Evolutionary conservation across 768 basidiomycete genomes (phyloP), one percentile per base, ranked within the genome.

Genomic region (Rhodotorula babjevae): DNA sequence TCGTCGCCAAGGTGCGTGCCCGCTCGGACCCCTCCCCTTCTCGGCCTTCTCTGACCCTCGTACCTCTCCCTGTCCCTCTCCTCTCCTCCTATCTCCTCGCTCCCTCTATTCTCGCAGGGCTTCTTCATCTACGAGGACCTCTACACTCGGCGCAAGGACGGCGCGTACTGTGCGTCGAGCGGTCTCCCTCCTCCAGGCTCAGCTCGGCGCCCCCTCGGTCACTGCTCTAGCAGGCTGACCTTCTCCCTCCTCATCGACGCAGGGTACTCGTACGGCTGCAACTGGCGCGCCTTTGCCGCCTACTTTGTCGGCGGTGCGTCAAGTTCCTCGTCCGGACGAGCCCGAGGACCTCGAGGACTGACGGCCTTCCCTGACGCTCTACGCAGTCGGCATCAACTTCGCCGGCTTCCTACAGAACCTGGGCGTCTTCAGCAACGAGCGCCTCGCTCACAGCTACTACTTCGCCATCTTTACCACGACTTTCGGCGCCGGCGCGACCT

Each of bases 41-140:
- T 9, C 36, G 36, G 9, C 36, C 36, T 36, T 36, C 9, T 5
- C 36, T 36, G 36, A 36, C 36, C 36, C 36, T 36, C 36, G 4
- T 36, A 9, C 36, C 9, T 36, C 36, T 36, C 36, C 5, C 36
- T 9, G 36, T n/a, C 36, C 36, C 36, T 36, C 36, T 36, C 44
- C 14, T 18, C 14, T 46, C 18, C 14, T 11, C 18, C 44, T 46
- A 46, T 18, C 12, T 14, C 44, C 18, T 12, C 12, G 6, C 44
- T 9, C 14, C 18, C 44, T 61, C 29, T 76, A 52, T 58, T 79
- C 36, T 42, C 71, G 21, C 65, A 68, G 36, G 71, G 71, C 31
- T 40, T 46, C 23, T 50, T 65, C 31, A 53, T 66, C 29, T 66
- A 66, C 47, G 47, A 67, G 4, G 60, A 50, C 9, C 65, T 71